A percentile compares a stretch with the other conserved stretches of the same genome.
These are phyloP conservation scores for Geotrichum carabidarum DNA, from an alignment of 1,139 yeast species.

Conservation along the genomic window DNA sequence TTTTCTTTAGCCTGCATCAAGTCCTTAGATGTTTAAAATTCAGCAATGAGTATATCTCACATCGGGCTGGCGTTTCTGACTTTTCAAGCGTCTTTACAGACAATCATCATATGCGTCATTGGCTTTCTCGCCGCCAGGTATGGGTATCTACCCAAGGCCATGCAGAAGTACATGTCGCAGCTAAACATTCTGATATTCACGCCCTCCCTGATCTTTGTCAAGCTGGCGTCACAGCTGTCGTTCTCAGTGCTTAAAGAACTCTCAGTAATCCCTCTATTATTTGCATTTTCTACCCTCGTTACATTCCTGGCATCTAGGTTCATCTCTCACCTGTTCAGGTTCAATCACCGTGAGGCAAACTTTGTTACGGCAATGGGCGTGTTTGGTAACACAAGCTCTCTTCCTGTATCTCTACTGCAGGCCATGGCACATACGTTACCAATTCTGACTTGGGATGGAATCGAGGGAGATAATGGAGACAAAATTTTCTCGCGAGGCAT, in stretches of 20 bases:
- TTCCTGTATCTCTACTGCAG: constrained; percentile 62
- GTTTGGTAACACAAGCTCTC: constrained; percentile 68
- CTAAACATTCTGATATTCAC: constrained; percentile 77
- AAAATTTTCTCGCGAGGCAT: constrained; percentile 77
- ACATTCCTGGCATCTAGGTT: constrained; percentile 52
- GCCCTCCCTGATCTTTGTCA: constrained; percentile 76
- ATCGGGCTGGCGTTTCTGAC: constrained; percentile 57
- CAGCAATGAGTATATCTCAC: constrained; percentile 42
- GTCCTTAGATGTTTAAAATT: background rate
- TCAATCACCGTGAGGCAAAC: constrained; percentile 63
- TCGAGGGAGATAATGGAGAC: constrained; percentile 59
- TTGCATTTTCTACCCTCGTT: constrained; percentile 57
- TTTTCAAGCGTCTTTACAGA: constrained; percentile 73
- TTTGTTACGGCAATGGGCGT: constrained; percentile 88
- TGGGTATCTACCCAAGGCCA: constrained; percentile 54
- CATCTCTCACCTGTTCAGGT: constrained; percentile 45
- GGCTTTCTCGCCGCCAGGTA: constrained; percentile 65
- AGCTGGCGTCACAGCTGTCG: constrained; percentile 70
- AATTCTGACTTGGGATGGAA: constrained; percentile 66
- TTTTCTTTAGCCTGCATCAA: background rate
- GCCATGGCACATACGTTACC: constrained; percentile 70
- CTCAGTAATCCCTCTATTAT: constrained; percentile 66
- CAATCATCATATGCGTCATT: constrained; percentile 63
- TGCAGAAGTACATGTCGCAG: constrained; percentile 60
- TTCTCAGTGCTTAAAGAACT: constrained; percentile 63